Evolutionary conservation across 1,284 basidiomycete species (phyloP), one percentile per base, ranked within the genome.

Genomic region (Puccinia hordei): DNA sequence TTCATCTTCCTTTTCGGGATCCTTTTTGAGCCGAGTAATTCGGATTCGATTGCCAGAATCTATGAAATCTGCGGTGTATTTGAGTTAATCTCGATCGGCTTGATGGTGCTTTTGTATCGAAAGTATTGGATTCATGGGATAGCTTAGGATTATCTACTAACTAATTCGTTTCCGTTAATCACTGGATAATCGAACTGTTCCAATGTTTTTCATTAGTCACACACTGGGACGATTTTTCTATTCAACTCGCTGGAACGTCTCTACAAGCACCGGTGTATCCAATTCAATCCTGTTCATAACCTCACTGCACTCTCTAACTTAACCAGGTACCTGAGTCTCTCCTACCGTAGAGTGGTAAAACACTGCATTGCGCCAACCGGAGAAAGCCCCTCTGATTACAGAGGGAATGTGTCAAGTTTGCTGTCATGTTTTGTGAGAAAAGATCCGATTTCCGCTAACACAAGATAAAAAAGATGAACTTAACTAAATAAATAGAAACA

Each of bases 1-100:
- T 68, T 77, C 44, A 77, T 63, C 22, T 51, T 65, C 19, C 63
- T 77, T 27, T 77, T 77, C 49, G 75, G 75, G 38, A 12, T 69
- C 2, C 27, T 75, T 4, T 69, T 46, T 27, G 22, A 51, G 17
- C n/a, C 66, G 13, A 30, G 27, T 17, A 24, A 51, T 27, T 49
- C 66, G 66, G 49, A 49, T 30, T 69, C 66, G 30, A 69, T 69
- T 30, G 66, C 22, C 35, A 46, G n/a, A 44, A 49, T 69, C 46
- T 69, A 69, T 49, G 38, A 41, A 49, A 46, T 69, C 24, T 69
- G 44, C 49, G 66, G 66, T 12, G 15, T 51, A 5, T 51, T 69
- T 27, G 66, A 69, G 27, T 33, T 69, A n/a, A 24, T n/a, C 15
- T 46, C 41, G 46, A 69, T 69, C 10, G 3, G 19, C n/a, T 49